These are phyloP conservation scores for Exutisphaerella laricina DNA, from an alignment of 2,329 filamentous ascomycete genomes.

Conservation along the genomic window DNA sequence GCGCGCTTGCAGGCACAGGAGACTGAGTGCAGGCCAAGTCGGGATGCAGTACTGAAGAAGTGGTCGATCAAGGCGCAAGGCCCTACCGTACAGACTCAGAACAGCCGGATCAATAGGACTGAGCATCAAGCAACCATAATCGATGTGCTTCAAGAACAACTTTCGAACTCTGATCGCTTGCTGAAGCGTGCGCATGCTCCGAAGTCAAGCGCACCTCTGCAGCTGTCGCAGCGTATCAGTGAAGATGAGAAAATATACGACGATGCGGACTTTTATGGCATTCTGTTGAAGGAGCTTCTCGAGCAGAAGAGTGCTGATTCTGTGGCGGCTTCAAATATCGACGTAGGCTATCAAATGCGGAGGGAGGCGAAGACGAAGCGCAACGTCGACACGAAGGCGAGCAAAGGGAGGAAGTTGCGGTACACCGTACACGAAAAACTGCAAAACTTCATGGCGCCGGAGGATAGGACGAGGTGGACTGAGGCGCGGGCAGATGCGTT, in stretches of 20 bases:
- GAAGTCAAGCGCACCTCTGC: conserved; percentile 69
- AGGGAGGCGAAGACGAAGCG: conserved; percentile 79
- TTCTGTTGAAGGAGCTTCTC: conserved; percentile 86
- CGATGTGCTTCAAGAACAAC: conserved; percentile 63
- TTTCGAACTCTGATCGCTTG: conserved; percentile 60
- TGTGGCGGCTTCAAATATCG: conserved; percentile 37
- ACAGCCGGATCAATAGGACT: conserved; percentile 55
- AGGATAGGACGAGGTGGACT: conserved; percentile 76
- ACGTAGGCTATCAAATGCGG: conserved; percentile 43
- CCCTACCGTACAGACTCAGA: conserved; percentile 51
- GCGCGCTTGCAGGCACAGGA: conserved; percentile 64
- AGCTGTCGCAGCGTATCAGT: conserved; percentile 43
- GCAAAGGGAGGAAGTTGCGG: conserved; percentile 87
- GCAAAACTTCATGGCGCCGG: conserved; percentile 95
- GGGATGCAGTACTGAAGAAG: conserved; percentile 73
- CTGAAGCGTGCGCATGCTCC: conserved; percentile 64
- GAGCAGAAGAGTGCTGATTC: conserved; percentile 67
- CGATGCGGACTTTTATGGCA: conserved; percentile 90
- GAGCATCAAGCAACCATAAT: conserved; percentile 59
- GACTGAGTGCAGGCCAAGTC: conserved; percentile 51
- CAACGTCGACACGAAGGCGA: conserved; percentile 86
- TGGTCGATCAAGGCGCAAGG: conserved; percentile 79
- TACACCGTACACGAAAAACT: conserved; percentile 96
- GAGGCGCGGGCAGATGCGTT: conserved; percentile 66
- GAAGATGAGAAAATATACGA: conserved; percentile 71